These are phyloP conservation scores for Verticillium dahliae DNA, from an alignment of 2,329 filamentous ascomycete genomes.

Conservation along the genomic window DNA sequence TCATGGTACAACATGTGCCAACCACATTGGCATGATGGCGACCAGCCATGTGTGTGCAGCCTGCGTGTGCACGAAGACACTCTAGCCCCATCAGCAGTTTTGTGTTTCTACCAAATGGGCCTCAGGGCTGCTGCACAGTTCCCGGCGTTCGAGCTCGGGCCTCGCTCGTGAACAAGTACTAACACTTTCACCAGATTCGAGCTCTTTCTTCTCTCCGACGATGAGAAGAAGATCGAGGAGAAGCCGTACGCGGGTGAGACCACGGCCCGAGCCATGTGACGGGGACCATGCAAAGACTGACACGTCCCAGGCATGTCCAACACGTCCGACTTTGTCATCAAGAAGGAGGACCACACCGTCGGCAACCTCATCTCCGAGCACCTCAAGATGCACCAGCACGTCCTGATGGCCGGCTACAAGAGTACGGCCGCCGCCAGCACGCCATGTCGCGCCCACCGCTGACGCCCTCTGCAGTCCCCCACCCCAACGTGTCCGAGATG, in stretches of 20 bases:
- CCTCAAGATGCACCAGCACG: slow-evolving; percentile 75
- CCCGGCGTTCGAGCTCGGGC: slow-evolving; percentile 9
- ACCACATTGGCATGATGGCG: no score
- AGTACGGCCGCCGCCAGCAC: slow-evolving; percentile 37
- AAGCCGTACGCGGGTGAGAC: slow-evolving; percentile 81
- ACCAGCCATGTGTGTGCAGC: no score
- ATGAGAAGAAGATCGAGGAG: slow-evolving; percentile 90
- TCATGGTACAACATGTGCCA: no score
- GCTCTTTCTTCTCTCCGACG: slow-evolving; percentile 79
- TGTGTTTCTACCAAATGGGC: no score
- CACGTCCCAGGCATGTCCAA: slow-evolving; percentile 72
- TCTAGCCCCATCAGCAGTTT: no score
- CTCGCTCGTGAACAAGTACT: neutral
- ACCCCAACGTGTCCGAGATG: slow-evolving; percentile 56
- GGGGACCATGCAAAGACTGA: neutral
- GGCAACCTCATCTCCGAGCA: slow-evolving; percentile 84
- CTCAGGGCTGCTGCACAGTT: no score
- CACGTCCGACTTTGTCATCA: slow-evolving; percentile 89
- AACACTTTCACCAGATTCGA: slow-evolving; percentile 63
- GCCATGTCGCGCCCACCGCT: slow-evolving; percentile 7
- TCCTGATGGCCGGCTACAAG: slow-evolving; percentile 90
- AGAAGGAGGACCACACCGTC: slow-evolving; percentile 95
- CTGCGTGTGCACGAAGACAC: no score
- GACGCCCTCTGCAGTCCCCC: slow-evolving; percentile 33
- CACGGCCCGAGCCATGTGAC: neutral